Conservation (phyloP, 345 rosid species). For the Eucalyptus melliodora region DNA sequence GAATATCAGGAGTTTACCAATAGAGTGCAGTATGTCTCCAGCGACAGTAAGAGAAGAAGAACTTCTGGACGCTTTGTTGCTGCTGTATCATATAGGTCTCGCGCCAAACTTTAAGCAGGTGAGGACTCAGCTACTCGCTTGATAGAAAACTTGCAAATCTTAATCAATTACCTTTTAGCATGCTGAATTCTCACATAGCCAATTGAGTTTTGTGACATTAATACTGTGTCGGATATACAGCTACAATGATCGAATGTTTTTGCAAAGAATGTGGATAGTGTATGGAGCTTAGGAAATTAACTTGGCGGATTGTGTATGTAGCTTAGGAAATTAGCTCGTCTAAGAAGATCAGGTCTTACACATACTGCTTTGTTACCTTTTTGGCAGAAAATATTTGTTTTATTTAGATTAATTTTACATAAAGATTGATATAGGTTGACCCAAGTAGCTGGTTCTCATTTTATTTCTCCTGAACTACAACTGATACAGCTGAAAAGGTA, state of each 20-base stretch:
- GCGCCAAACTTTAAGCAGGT: conserved; percentile 98
- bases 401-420: neutral
- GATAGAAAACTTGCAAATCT: neutral
- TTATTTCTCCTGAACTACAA: neutral
- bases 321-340: neutral
- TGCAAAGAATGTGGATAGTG: neutral
- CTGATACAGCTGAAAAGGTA: neutral
- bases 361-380: neutral
- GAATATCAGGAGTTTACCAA: conserved; percentile 32
- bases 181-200: neutral
- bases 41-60: conserved; percentile 83
- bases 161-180: neutral
- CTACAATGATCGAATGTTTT: neutral
- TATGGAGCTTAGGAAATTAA: neutral
- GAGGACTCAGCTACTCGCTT: neutral
- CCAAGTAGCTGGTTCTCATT: neutral
- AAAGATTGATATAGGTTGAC: neutral
- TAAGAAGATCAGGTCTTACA: neutral
- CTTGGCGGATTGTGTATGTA: neutral
- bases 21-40: conserved; percentile 45
- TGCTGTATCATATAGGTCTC: conserved; percentile 81
- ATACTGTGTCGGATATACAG: neutral
- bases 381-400: neutral
- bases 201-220: neutral
- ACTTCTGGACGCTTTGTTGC: conserved; percentile 66